These are phyloP conservation scores for Metarhizium anisopliae DNA, from an alignment of 2,329 filamentous ascomycete species.

Conservation along the genomic window DNA sequence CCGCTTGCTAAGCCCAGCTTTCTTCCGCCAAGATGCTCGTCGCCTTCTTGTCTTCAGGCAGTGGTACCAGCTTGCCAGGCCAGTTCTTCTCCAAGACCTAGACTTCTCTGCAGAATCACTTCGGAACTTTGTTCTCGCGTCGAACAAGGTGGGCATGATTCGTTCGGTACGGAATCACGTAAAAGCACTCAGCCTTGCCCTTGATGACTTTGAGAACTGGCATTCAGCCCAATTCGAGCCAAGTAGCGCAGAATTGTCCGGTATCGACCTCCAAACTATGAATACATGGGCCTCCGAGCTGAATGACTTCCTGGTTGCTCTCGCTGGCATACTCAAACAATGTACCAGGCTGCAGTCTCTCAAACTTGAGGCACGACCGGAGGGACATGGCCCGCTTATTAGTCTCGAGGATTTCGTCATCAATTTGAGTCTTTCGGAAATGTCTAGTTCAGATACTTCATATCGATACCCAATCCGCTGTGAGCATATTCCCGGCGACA, in stretches of 20 bases:
- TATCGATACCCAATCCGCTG: conserved; percentile 3
- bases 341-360: conserved; percentile 5
- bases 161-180: conserved; percentile 3
- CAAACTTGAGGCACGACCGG: conserved; percentile 2
- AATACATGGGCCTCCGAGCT: not conserved
- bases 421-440: conserved; percentile 8
- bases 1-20: conserved; percentile 5
- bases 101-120: conserved; percentile 4
- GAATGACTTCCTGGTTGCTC: conserved; percentile 1
- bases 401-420: conserved; percentile 4
- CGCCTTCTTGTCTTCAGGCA: conserved; percentile 6
- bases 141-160: conserved; percentile 1
- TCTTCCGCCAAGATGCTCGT: conserved; percentile 6
- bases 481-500: not conserved
- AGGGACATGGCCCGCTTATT: not conserved
- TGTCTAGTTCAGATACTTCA: conserved; percentile 2
- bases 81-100: conserved; percentile 5
- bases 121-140: not conserved
- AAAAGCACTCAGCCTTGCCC: not conserved
- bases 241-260: not conserved
- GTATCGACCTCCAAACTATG: not conserved
- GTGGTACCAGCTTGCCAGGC: conserved; percentile 6
- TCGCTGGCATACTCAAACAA: conserved; percentile 5
- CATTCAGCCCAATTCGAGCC: not conserved
- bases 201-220: conserved; percentile 7